Evolutionary conservation across 352 stramenopile species (phyloP).

Genomic region (Peronosclerospora sorghi): DNA sequence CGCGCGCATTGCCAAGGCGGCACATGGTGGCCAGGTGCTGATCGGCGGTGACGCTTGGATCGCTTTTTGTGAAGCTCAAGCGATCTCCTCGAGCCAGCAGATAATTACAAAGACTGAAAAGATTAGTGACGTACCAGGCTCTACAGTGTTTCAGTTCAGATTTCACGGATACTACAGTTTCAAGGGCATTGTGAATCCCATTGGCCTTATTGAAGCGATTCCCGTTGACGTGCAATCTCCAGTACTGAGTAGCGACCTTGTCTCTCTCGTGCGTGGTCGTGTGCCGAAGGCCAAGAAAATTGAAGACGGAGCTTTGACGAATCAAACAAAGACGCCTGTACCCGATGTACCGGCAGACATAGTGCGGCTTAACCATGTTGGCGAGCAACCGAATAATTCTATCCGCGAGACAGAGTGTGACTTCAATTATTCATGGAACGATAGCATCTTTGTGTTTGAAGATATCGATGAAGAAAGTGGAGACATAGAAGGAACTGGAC

Average conservation of each 20-base stretch:
- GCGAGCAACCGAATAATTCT: conserved; percentile 59
- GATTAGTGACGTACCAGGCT: conserved; percentile 31
- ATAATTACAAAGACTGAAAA: conserved; percentile 32
- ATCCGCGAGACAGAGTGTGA: conserved; percentile 79
- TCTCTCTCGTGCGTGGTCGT: conserved; percentile 21
- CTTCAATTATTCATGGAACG: conserved; percentile 56
- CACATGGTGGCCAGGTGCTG: conserved; percentile 66
- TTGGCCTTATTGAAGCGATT: conserved; percentile 71
- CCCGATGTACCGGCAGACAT: conserved; percentile 42
- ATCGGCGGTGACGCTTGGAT: conserved; percentile 76
- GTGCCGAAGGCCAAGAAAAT: conserved; percentile 54
- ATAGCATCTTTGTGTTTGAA: conserved; percentile 66
- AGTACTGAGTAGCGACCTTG: conserved; percentile 30
- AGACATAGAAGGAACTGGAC: conserved; percentile 27
- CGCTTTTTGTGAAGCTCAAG: conserved; percentile 33
- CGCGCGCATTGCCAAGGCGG: conserved; percentile 75
- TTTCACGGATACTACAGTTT: conserved; percentile 74
- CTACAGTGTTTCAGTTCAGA: conserved; percentile 77
- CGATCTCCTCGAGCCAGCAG: conserved; percentile 23
- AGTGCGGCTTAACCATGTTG: conserved; percentile 44
- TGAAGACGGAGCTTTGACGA: conserved; percentile 34
- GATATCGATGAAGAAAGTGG: conserved; percentile 37
- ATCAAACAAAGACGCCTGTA: conserved; percentile 39
- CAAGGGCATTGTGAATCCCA: conserved; percentile 78
- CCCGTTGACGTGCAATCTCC: conserved; percentile 47